A percentile compares a stretch with the other conserved stretches of the same genome.
Evolutionary conservation across 306 rosid species (phyloP).

Genomic region (Quercus engelmannii): DNA sequence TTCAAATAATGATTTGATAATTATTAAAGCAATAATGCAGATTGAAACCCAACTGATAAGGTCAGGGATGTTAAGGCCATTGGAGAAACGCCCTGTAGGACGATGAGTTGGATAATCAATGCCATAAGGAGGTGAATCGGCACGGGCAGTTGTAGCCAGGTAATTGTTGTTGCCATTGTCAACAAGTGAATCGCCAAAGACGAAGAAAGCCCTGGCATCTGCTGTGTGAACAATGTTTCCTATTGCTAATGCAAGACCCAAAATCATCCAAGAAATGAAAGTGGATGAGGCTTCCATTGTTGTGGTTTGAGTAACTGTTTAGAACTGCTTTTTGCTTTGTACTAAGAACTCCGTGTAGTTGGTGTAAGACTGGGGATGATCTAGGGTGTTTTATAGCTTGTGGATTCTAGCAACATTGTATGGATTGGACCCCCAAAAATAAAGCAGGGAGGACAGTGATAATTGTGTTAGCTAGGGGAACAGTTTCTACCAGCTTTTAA

Average conservation of each 20-base stretch:
- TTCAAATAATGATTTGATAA: neutral
- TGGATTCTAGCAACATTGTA: neutral
- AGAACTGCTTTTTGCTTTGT: no score
- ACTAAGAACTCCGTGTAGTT: neutral
- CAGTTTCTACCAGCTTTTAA: neutral
- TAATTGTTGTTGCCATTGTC: conserved; percentile 70
- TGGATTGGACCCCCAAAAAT: neutral
- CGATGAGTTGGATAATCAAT: conserved; percentile 54
- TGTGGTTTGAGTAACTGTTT: neutral
- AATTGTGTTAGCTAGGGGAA: no score
- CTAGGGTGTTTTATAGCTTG: neutral
- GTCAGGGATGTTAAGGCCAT: conserved; percentile 68
- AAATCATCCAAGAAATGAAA: neutral
- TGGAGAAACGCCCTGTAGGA: conserved; percentile 65
- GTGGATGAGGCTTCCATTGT: neutral
- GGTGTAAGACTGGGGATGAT: neutral
- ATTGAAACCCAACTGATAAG: conserved; percentile 38
- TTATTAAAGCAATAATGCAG: neutral
- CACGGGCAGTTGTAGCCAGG: conserved; percentile 52
- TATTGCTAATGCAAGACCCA: neutral
- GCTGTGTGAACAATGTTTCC: conserved; percentile 19
- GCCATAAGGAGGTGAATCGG: conserved; percentile 73
- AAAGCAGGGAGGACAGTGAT: neutral
- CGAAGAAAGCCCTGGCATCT: conserved; percentile 55
- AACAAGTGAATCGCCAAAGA: conserved; percentile 67